A percentile compares a stretch with the other conserved stretches of the same genome.
phyloP scores from a whole-genome alignment of 2,329 filamentous ascomycete genomes.

The Sporothrix protearum region DNA sequence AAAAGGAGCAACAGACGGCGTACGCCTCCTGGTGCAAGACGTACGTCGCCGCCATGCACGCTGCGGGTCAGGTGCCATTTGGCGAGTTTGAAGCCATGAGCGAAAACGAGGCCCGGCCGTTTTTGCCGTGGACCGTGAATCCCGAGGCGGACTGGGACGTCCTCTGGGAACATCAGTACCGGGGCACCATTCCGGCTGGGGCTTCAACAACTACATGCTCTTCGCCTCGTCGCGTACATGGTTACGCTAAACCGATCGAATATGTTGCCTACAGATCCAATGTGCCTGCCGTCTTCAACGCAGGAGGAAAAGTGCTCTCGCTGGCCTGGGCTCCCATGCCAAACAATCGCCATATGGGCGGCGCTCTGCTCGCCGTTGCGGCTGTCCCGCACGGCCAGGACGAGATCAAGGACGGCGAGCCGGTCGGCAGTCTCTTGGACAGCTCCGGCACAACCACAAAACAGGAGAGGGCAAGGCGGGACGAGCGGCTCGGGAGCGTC shows the following conservation, averaged over 20 bases:
- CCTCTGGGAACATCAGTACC: neutral
- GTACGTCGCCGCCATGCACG: neutral
- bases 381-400: constrained; percentile 52
- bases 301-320: constrained; percentile 50
- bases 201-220: too few species aligned
- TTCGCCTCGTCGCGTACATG: too few species aligned
- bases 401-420: constrained; percentile 37
- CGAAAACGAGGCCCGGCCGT: neutral
- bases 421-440: constrained; percentile 20
- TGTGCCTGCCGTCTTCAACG: too few species aligned
- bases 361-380: constrained; percentile 47
- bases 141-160: neutral
- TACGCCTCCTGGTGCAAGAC: constrained; percentile 34
- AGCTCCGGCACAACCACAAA: neutral
- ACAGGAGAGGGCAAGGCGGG: constrained; percentile 31
- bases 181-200: neutral
- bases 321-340: constrained; percentile 51
- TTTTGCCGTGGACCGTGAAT: neutral
- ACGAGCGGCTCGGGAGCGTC: constrained; percentile 44
- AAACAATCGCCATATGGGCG: constrained; percentile 38
- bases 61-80: neutral
- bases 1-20: constrained; percentile 35
- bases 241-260: too few species aligned
- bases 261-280: too few species aligned
- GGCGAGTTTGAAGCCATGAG: neutral